Conservation (phyloP, 306 rosid species). For the Dalbergia cultrata region DNA sequence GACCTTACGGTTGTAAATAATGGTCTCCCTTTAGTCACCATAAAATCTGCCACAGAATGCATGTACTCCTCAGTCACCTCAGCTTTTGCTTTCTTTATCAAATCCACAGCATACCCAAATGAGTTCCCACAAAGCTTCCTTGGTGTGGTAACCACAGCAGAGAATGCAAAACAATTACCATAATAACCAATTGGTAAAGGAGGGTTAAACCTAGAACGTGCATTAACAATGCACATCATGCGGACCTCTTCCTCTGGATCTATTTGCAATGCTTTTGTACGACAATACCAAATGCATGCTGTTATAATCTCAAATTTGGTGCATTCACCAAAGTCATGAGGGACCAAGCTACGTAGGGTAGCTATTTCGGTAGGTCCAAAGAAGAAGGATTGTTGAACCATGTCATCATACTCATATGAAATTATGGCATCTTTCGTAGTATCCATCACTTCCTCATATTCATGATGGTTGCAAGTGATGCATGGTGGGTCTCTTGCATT, state of each 20-base stretch:
- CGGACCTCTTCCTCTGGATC: conserved; percentile 19
- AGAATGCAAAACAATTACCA: conserved; percentile 17
- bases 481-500: conserved; percentile 40
- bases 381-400: conserved; percentile 20
- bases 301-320: conserved; percentile 37
- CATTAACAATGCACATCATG: background rate
- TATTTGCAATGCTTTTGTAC: conserved; percentile 36
- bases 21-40: background rate
- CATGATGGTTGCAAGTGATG: conserved; percentile 40
- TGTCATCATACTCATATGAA: background rate
- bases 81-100: conserved; percentile 25
- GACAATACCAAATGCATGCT: conserved; percentile 32
- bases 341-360: background rate
- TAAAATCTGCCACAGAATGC: conserved; percentile 38
- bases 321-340: background rate
- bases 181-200: conserved; percentile 36
- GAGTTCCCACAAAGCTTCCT: conserved; percentile 1
- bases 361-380: conserved; percentile 12
- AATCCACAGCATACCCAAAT: conserved; percentile 22
- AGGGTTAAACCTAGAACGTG: conserved; percentile 22
- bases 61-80: conserved; percentile 46
- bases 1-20: no score
- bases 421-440: background rate
- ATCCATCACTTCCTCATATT: conserved; percentile 14
- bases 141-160: background rate